Base-by-base conservation (phyloP, 139 green algal genomes). In the Auxenochlorella pyrenoidosa region DNA sequence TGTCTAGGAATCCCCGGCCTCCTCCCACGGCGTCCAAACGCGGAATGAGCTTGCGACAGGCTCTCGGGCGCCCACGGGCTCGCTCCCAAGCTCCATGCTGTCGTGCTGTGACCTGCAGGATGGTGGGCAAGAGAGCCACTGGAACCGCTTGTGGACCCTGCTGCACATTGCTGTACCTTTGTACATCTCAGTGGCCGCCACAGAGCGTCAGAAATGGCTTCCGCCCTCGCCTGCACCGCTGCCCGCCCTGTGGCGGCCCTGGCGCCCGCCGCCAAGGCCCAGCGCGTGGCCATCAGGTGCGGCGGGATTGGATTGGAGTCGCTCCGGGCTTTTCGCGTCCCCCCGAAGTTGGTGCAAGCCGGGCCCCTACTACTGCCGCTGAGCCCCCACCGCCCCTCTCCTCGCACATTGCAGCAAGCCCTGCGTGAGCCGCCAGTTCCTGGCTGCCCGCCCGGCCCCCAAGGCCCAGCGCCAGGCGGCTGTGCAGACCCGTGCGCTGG, bases 401-500 rank as follows among this genome's bases (percentile, higher is more conserved):
- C 19, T 26, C 2, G 21, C 38, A 3, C 36, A 4, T n/a, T 85
- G 60, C 86, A 86, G 79, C 79, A 90, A 83, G 79, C 79, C 86
- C 79, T 26, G 32, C 34, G 40, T 80, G 26, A 38, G 15, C 63
- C 73, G 58, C 54, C 36, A 60, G 36, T 84, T 89, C 75, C 38
- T 86, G 86, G 66, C 86, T 38, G 66, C 59, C 32, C 79, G 86
- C 63, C 40, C 80, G n/a, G 38, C 12, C 34, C 58, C 41, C 44
- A 83, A 47, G 78, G 78, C 38, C 32, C 78, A 83, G 78, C 80
- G 80, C 54, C 63, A 40, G 32, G 60, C 34, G 34, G 32, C 63
- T 59, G 80, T 85, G 80, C 80, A 76, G 80, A 70, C 80, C 63
- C 66, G 72, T 40, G 80, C 80, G 36, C 38, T 75, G 68, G 89